Base-by-base conservation (phyloP, 2,329 filamentous ascomycete genomes). In the Fusarium lateritium region DNA sequence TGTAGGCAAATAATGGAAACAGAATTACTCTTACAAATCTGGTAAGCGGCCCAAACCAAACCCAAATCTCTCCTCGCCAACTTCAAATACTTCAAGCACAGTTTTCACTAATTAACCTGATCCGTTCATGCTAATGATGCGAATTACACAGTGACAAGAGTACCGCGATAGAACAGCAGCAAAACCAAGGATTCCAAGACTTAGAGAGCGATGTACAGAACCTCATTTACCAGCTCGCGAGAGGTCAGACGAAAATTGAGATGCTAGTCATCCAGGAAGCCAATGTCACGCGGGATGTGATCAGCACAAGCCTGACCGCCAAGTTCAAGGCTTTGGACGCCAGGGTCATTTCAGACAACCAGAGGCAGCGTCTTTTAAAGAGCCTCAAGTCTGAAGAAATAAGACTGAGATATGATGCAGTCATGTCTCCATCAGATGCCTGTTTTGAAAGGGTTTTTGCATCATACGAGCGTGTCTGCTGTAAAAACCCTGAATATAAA, bases 391-490 rank as follows among this genome's bases (percentile, higher is more conserved):
- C 59, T 1, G 8, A 36, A 0, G 34, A 42, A 0, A 62, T 62
- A 4, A 19, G 46, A 2, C 9, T 31, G 9, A 60, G 58, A 13
- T 54, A 46, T 2, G 45, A 62, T 0, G 1, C 26, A 0, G 40
- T 62, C 0, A 22, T 24, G 0, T 22, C 39, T 0, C 19, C 58
- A 7, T 59, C 44, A 0, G 59, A 22, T 0, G 59, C 56, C 2
- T 59, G 31, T 31, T 61, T 59, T 1, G 31, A 61, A n/a, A 45
- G 56, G 1, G 47, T 62, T 0, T 62, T 62, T 3, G 46, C 59
- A 0, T 61, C 59, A 5, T 62, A 14, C 11, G 59, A 62, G 0
- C 21, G 28, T 0, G 34, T 36, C 3, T 62, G 56, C 1, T 3
- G 5, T 0, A 14, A 42, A 0, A 6, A 36, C 1, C 24, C 36